Evolutionary conservation across 1,284 basidiomycete species (phyloP), one percentile per base, ranked within the genome.

Genomic region (Schizophyllum amplum): DNA sequence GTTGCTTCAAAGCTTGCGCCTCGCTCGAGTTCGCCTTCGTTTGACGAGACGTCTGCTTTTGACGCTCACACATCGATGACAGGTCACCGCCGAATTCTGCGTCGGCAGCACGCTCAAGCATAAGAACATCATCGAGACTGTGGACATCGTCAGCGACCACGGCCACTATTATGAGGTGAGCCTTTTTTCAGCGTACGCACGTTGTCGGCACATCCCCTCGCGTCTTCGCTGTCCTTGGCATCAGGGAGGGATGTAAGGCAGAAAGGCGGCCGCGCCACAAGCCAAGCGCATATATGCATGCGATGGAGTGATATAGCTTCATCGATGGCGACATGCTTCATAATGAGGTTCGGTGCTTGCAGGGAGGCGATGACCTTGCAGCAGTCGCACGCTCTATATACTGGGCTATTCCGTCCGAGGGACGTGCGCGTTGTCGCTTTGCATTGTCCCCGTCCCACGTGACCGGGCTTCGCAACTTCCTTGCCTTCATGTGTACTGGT

Each of bases 71-170:
- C 20, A 17, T 52, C 15, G 2, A 13, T 13, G 11, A 11, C 48
- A 50, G 48, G 77, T 98, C 60, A 98, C 95, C 1, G 95, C 96
- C 51, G 96, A 98, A 73, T 99, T 99, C 69, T 99, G 96, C 67
- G 94, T 98, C 24, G 95, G 96, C 57, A 92, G 92, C 48, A 95
- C 94, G 23, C 77, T 97, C 68, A 92, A 94, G 72, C 96, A 99
- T 71, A 79, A 86, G 62, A 99, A 99, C 69, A 96, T 99, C 70
- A 99, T 99, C 70, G 86, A 98, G 73, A 99, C 97, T 25, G 87
- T 99, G 63, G 97, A 99, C 72, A 99, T 99, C 70, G 94, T 99
- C 62, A 92, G 88, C 60, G 96, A 99, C 75, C 92, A 96, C 68
- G 95, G 95, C 5, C 94, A 96, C 70, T 99, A 94, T 73, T 99